Evolutionary conservation across 805 yeast species (phyloP), one percentile per base, ranked within the genome.

Genomic region (Pichia phayaonensis): DNA sequence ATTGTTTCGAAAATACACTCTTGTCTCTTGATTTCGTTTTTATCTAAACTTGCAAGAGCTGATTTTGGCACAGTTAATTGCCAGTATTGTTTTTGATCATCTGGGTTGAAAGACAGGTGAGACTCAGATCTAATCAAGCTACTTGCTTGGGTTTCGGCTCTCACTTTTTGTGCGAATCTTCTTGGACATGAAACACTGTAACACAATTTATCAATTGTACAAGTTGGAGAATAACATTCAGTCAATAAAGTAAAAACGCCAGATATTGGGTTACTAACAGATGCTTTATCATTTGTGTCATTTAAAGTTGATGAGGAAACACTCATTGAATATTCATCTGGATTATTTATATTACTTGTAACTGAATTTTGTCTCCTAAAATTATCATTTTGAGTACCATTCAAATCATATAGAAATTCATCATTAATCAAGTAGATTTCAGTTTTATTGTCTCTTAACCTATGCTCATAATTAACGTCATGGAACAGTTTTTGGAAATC

Each of bases 161-260:
- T 75, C 4, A 96, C 96, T 63, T 92, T 98, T 67, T 94, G 98
- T 67, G 92, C 98, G 46, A 94, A 72, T 55, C 98, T 77, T 58
- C 97, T 78, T 16, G 99, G 99, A 69, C 99, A 94, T 13, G 97
- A 95, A 58, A 94, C 90, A 42, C 96, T 86, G 68, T 94, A 94
- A 68, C 99, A 94, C 40, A 92, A 71, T 34, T 80, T 74, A 60
- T 88, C 95, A 47, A 95, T 74, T 6, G 96, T 83, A 69, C 99
- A 94, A 0, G 99, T 94, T 34, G 99, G 96, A 0, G 97, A 90
- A 62, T 94, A 94, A 69, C 99, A 94, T 62, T 90, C 96, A 0
- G 97, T 87, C 54, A 94, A 72, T 42, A 92, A 71, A 1, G 97
- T 92, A 62, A 92, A 94, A 4, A 94, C 96, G 58, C 99, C 99